Conservation (phyloP, 306 rosid genomes). For the Corylus avellana region DNA sequence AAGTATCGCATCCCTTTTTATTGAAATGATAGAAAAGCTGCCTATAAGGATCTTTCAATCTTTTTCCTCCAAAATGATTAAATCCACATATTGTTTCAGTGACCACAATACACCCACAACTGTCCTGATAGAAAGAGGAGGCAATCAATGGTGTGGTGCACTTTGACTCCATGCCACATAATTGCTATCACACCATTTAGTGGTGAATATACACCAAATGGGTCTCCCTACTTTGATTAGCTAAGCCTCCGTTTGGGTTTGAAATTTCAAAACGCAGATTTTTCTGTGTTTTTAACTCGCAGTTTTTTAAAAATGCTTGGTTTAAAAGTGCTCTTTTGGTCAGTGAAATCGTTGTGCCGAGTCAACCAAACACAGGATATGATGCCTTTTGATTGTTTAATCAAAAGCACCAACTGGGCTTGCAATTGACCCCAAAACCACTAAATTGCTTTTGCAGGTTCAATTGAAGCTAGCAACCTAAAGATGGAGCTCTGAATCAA, state of each 20-base stretch:
- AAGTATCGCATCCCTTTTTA: slow-evolving; percentile 23
- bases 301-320: no score
- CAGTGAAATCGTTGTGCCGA: no score
- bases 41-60: slow-evolving; percentile 15
- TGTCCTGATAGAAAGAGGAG: neutral
- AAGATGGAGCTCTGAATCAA: slow-evolving; percentile 76
- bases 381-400: slow-evolving; percentile 15
- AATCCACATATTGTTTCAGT: slow-evolving; percentile 4
- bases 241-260: no score
- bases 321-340: no score
- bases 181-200: slow-evolving; percentile 20
- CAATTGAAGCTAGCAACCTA: slow-evolving; percentile 57
- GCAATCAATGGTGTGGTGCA: slow-evolving; percentile 24
- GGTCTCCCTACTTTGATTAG: slow-evolving; percentile 8
- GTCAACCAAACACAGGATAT: neutral
- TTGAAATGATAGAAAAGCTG: slow-evolving; percentile 16
- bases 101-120: slow-evolving; percentile 26
- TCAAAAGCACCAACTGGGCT: neutral
- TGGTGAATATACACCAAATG: slow-evolving; percentile 24
- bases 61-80: slow-evolving; percentile 19
- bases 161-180: slow-evolving; percentile 33
- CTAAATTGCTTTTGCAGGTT: slow-evolving; percentile 41
- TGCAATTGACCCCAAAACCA: neutral
- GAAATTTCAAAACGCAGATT: no score
- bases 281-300: no score